phyloP scores from a whole-genome alignment of 345 rosid genomes.

The Citropsis articulata region DNA sequence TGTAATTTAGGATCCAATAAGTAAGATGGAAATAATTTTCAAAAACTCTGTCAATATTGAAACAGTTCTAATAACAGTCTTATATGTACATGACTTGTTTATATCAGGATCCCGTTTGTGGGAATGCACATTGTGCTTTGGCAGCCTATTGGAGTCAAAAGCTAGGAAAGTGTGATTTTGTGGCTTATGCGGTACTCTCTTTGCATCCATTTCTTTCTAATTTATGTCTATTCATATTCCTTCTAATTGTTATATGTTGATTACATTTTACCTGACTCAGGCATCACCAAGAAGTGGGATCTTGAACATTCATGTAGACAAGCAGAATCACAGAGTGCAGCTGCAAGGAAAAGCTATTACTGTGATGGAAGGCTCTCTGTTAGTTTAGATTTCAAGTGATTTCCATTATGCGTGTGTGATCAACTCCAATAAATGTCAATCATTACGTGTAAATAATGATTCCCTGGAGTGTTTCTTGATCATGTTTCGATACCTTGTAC shows the following conservation, averaged over 20 bases:
- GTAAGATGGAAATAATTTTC: background rate
- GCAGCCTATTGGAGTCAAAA: conserved; percentile 70
- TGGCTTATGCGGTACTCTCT: conserved; percentile 55
- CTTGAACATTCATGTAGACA: conserved; percentile 46
- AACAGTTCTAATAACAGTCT: background rate
- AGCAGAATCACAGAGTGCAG: conserved; percentile 51
- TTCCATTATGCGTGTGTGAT: conserved; percentile 3
- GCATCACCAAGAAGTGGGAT: conserved; percentile 72
- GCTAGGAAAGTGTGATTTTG: conserved; percentile 54
- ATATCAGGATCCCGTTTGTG: conserved; percentile 75
- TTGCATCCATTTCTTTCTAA: background rate
- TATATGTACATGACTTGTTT: background rate
- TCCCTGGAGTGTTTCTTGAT: background rate
- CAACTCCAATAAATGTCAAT: background rate
- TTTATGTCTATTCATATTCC: background rate
- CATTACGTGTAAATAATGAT: background rate
- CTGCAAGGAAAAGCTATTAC: conserved; percentile 64
- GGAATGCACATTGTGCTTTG: conserved; percentile 81
- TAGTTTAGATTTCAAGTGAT: conserved; percentile 33
- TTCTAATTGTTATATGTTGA: background rate
- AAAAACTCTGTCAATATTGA: background rate
- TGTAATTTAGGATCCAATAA: background rate
- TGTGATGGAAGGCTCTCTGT: conserved; percentile 63
- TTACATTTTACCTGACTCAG: conserved; percentile 19
- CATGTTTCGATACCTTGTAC: background rate